These are phyloP conservation scores for Coniochaeta sp. DNA, from an alignment of 2,329 filamentous ascomycete species.

Conservation along the genomic window DNA sequence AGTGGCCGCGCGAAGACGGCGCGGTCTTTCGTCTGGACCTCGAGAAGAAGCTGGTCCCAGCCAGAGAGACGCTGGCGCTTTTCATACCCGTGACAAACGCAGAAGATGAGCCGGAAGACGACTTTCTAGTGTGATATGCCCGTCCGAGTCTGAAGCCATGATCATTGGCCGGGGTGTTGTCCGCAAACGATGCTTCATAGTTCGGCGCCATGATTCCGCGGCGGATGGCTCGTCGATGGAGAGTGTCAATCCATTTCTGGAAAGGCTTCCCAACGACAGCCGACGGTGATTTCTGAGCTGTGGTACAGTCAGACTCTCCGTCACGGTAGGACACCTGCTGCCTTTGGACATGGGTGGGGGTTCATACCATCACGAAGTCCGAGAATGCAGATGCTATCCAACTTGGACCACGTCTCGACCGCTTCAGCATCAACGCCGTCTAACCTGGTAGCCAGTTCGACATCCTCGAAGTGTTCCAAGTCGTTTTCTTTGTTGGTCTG, in stretches of 20 bases:
- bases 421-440: not conserved
- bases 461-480: not conserved
- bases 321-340: not conserved
- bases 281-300: not conserved
- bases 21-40: constrained; percentile 47
- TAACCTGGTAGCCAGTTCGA: not conserved
- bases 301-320: not conserved
- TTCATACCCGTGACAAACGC: constrained; percentile 74
- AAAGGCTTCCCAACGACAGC: constrained; percentile 41
- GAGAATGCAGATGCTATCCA: not conserved
- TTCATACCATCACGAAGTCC: not conserved
- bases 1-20: constrained; percentile 46
- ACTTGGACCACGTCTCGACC: not conserved
- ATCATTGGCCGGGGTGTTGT: constrained; percentile 5
- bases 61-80: constrained; percentile 71
- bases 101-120: constrained; percentile 67
- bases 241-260: constrained; percentile 63
- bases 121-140: constrained; percentile 37
- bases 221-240: constrained; percentile 50
- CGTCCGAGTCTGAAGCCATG: constrained; percentile 3
- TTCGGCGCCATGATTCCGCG: constrained; percentile 20
- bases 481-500: not conserved
- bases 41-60: constrained; percentile 61
- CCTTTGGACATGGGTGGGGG: not conserved
- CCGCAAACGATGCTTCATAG: not conserved